Conservation (phyloP, 2,329 filamentous ascomycete species). For the Achaetomium macrosporum region DNA sequence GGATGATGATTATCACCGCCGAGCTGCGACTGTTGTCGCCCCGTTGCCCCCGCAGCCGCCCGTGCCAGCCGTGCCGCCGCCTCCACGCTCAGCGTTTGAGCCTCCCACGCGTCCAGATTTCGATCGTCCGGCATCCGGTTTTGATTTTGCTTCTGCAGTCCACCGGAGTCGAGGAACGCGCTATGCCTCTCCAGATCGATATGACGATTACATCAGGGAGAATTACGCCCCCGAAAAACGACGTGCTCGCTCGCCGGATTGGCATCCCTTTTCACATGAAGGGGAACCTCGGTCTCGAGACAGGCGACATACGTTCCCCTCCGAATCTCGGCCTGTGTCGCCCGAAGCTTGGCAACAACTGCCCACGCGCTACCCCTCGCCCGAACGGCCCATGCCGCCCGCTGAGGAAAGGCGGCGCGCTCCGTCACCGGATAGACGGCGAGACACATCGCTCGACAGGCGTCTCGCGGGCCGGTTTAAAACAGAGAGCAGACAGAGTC, state of each 20-base stretch:
- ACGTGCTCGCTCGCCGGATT: constrained; percentile 14
- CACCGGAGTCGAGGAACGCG: constrained; percentile 36
- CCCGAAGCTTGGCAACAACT: constrained; percentile 16
- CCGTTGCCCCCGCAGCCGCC: constrained; percentile 27
- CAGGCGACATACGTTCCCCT: constrained; percentile 13
- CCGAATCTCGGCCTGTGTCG: constrained; percentile 17
- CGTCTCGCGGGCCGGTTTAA: constrained; percentile 46
- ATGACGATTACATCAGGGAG: constrained; percentile 15
- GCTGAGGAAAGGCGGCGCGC: constrained; percentile 13
- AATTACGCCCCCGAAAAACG: constrained; percentile 14
- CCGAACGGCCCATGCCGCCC: constrained; percentile 8
- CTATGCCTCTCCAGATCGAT: constrained; percentile 20
- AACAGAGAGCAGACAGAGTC: constrained; percentile 37
- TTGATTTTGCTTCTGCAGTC: constrained; percentile 41
- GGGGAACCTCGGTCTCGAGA: constrained; percentile 16
- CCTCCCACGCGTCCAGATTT: constrained; percentile 24
- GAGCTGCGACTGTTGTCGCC: constrained; percentile 33
- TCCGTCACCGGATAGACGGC: constrained; percentile 18
- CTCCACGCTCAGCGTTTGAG: constrained; percentile 24
- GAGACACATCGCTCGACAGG: constrained; percentile 42
- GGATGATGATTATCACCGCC: constrained; percentile 52
- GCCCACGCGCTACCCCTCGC: constrained; percentile 19
- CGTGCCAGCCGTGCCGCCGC: constrained; percentile 25
- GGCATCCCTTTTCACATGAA: constrained; percentile 11
- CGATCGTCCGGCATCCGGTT: constrained; percentile 32